Evolutionary conservation across 306 rosid species (phyloP).

Genomic region (Begonia masoniana): DNA sequence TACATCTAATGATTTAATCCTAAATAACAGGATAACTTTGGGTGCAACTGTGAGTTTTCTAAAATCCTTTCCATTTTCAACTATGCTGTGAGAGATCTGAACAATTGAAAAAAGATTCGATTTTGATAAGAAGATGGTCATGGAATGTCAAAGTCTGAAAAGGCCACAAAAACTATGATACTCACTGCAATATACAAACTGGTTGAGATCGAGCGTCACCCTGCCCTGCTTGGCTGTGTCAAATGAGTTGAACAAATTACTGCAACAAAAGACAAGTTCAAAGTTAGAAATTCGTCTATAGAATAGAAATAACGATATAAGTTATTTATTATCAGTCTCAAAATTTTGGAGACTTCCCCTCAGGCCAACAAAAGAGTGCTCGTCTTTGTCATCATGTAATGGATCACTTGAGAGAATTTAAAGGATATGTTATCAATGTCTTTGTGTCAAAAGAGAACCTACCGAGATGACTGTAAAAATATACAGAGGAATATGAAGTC

Average conservation of each 20-base stretch:
- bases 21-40: no score
- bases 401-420: not conserved
- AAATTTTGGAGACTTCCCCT: no score
- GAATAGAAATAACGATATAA: not conserved
- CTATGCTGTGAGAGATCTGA: not conserved
- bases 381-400: no score
- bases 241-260: constrained; percentile 80
- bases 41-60: no score
- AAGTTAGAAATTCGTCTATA: constrained; percentile 4
- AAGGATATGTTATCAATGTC: not conserved
- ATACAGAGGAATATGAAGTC: constrained; percentile 79
- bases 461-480: constrained; percentile 76
- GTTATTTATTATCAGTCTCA: no score
- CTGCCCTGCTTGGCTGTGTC: constrained; percentile 86
- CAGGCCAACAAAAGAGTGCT: no score
- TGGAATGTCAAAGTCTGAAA: not conserved
- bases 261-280: constrained; percentile 20
- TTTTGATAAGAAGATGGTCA: no score
- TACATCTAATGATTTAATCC: no score
- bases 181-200: constrained; percentile 86
- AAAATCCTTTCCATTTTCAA: no score
- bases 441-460: constrained; percentile 9
- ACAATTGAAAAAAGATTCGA: no score
- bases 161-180: constrained; percentile 8
- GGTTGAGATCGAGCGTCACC: constrained; percentile 85